Evolutionary conservation across 176 grass and related monocot genomes (phyloP).

Genomic region (Zizania latifolia): DNA sequence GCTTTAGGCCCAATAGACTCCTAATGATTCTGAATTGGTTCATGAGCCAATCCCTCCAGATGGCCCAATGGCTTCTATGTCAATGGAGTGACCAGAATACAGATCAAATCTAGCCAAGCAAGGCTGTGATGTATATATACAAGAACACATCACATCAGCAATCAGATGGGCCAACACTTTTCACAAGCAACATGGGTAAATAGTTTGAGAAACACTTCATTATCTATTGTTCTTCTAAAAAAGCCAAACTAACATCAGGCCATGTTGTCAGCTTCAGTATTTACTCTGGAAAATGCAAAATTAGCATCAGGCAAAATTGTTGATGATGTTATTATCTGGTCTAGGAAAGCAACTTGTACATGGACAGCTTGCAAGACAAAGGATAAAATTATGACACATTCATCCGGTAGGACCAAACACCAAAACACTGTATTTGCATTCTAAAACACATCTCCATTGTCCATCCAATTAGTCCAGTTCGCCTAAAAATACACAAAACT

Average conservation of each 20-base stretch:
- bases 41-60: not conserved
- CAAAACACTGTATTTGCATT: not conserved
- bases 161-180: not conserved
- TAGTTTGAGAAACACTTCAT: not conserved
- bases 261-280: too few relatives aligned
- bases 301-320: not conserved
- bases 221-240: not conserved
- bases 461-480: conserved; percentile 15
- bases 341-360: not conserved
- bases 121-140: too few relatives aligned
- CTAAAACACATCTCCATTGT: not conserved
- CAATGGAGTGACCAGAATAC: not conserved
- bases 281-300: not conserved
- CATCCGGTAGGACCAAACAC: not conserved
- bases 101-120: not conserved
- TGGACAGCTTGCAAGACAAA: not conserved
- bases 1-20: not conserved
- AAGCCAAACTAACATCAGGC: not conserved
- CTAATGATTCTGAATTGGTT: not conserved
- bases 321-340: not conserved
- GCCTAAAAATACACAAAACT: conserved; percentile 34
- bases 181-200: not conserved
- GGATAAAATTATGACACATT: not conserved
- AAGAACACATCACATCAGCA: too few relatives aligned
- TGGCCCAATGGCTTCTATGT: not conserved